phyloP scores from a whole-genome alignment of 2,329 filamentous ascomycete species.

The Ceratocystis huliohia region DNA sequence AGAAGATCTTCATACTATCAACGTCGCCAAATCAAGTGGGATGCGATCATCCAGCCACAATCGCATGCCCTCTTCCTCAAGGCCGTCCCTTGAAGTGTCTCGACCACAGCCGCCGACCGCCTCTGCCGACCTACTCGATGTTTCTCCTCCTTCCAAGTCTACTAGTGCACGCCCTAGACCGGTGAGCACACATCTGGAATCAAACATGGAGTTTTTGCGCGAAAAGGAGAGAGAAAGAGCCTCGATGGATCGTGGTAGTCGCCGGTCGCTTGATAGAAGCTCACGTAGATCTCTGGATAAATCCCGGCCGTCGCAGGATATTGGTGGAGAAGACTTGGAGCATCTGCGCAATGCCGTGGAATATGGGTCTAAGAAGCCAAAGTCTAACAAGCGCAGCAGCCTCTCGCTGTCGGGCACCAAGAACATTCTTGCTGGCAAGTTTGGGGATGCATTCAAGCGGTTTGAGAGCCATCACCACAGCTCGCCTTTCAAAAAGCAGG shows the following conservation, averaged over 20 bases:
- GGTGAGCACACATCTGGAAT: conserved; percentile 69
- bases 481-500: conserved; percentile 24
- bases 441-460: conserved; percentile 84
- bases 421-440: conserved; percentile 72
- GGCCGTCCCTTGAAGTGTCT: conserved; percentile 59
- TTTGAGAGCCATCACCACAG: conserved; percentile 52
- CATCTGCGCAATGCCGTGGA: conserved; percentile 68
- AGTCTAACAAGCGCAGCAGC: conserved; percentile 60
- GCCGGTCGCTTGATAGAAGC: conserved; percentile 17
- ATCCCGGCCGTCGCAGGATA: conserved; percentile 12
- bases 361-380: conserved; percentile 43
- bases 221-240: conserved; percentile 47
- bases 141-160: conserved; percentile 34
- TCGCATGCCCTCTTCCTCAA: conserved; percentile 37
- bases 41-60: conserved; percentile 18
- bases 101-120: conserved; percentile 39
- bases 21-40: conserved; percentile 12
- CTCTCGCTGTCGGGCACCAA: conserved; percentile 63
- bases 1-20: conserved; percentile 15
- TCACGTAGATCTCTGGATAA: conserved; percentile 19
- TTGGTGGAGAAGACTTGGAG: conserved; percentile 40
- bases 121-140: conserved; percentile 43
- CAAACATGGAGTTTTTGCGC: conserved; percentile 68
- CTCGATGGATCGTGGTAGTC: conserved; percentile 16
- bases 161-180: conserved; percentile 48